Evolutionary conservation across 805 yeast species (phyloP).

Genomic region (Starmerella vitae): DNA sequence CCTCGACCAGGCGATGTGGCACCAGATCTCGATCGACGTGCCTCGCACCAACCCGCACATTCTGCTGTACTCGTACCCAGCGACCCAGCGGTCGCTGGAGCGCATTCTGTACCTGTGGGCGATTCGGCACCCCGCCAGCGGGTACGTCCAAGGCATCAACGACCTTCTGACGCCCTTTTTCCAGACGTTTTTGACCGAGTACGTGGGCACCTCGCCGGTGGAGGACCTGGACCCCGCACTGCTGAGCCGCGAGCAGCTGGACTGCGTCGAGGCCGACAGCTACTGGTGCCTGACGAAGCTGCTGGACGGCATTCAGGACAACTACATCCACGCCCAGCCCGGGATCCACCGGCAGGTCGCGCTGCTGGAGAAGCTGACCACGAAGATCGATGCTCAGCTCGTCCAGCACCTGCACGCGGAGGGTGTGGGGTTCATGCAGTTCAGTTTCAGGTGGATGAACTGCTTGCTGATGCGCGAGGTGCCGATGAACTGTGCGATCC

Average conservation of each 20-base stretch:
- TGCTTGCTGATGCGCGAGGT: conserved; percentile 92
- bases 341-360: conserved; percentile 87
- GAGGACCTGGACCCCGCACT: conserved; percentile 48
- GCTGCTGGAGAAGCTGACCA: conserved; percentile 55
- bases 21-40: conserved; percentile 87
- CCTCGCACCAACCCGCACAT: conserved; percentile 87
- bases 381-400: conserved; percentile 63
- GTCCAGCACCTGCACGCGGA: conserved; percentile 64
- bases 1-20: conserved; percentile 73
- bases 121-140: conserved; percentile 91
- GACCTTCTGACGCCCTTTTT: conserved; percentile 87
- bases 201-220: conserved; percentile 35
- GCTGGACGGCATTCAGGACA: conserved; percentile 89
- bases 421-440: conserved; percentile 87
- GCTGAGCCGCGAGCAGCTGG: conserved; percentile 46
- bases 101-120: conserved; percentile 87
- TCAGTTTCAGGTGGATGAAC: conserved; percentile 97
- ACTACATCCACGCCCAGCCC: conserved; percentile 95
- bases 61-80: conserved; percentile 49
- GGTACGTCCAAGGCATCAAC: conserved; percentile 95
- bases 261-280: conserved; percentile 82
- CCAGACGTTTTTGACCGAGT: conserved; percentile 67
- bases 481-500: conserved; percentile 56
- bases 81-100: conserved; percentile 69
- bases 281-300: conserved; percentile 92